Conservation (phyloP, 2,329 filamentous ascomycete genomes). For the Metarhizium anisopliae region DNA sequence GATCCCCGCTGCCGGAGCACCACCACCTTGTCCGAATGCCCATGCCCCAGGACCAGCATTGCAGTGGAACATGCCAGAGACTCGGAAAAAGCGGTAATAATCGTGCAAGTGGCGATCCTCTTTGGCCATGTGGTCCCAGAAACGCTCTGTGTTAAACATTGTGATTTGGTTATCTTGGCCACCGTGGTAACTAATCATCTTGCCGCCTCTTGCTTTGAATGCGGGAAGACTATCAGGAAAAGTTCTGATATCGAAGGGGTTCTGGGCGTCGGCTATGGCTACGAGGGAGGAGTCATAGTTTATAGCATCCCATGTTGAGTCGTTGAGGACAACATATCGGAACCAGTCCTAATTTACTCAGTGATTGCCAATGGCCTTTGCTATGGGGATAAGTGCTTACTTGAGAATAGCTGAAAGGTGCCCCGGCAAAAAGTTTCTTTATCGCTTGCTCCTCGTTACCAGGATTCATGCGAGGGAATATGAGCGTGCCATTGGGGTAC, state of each 20-base stretch:
- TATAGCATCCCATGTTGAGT: conserved; percentile 26
- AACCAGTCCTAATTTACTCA: conserved; percentile 22
- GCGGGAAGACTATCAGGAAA: conserved; percentile 28
- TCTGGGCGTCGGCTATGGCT: conserved; percentile 29
- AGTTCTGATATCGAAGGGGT: conserved; percentile 30
- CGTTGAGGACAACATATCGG: conserved; percentile 30
- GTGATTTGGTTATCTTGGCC: conserved; percentile 31
- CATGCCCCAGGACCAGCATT: conserved; percentile 36
- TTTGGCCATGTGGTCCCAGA: conserved; percentile 15
- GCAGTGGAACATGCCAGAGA: conserved; percentile 48
- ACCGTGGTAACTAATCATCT: conserved; percentile 39
- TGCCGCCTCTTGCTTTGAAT: conserved; percentile 30
- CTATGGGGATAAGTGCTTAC: conserved; percentile 3
- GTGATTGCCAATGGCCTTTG: background rate
- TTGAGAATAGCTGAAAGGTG: conserved; percentile 14
- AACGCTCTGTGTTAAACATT: conserved; percentile 15
- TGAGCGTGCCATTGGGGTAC: conserved; percentile 22
- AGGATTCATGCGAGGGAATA: conserved; percentile 37
- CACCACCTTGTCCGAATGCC: conserved; percentile 17
- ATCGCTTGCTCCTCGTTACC: conserved; percentile 30
- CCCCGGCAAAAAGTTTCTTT: conserved; percentile 27
- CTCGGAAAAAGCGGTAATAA: conserved; percentile 42
- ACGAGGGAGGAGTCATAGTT: conserved; percentile 21
- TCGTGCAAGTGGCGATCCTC: conserved; percentile 24
- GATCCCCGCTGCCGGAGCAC: conserved; percentile 10